Base-by-base conservation (phyloP, 257 asterid species). In the Gentiana dahurica region DNA sequence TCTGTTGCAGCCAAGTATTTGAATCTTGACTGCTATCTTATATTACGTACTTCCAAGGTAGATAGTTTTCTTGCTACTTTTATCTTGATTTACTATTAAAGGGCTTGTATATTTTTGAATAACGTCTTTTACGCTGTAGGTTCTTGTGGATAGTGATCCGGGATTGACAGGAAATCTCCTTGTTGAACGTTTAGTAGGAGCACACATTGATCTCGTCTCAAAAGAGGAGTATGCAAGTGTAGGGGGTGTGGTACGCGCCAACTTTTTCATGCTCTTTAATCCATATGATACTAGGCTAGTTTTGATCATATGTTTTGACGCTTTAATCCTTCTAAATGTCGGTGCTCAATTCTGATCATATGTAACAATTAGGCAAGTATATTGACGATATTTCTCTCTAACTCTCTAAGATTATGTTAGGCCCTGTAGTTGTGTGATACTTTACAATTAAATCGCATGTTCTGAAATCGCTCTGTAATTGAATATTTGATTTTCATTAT, bases 111-210 rank as follows among this genome's bases (percentile, higher is more conserved):
- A 54, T 52, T 61, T 59, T 8, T 50, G 53, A 59, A 24, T 50
- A 54, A 62, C 60, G 34, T 63, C 58, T 60, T 54, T 34, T 43
- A 45, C 61, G 11, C 62, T 75, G 33, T 78, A 92, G 98, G 82
- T 67, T 75, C 82, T 87, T 45, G 88, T 78, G 47, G 93, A 92
- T 69, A 63, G 77, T 50, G 98, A 92, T 75, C 98, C 98, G 62
- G 98, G 98, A 36, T 76, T 92, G 77, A 85, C 90, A 1, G 98
- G 98, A 67, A 92, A 92, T 76, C 97, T 92, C 54, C 78, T 92
- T 62, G 97, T 92, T 32, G 97, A 92, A 60, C 98, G 98, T 62
- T 68, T 92, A 75, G 95, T 87, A 65, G 98, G 98, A 65, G 97
- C 98, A 15, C 94, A 87, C 69, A 75, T 92, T 53, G 86, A 92